Conservation (phyloP, 768 basidiomycete genomes). For the Rickenella mellea region DNA sequence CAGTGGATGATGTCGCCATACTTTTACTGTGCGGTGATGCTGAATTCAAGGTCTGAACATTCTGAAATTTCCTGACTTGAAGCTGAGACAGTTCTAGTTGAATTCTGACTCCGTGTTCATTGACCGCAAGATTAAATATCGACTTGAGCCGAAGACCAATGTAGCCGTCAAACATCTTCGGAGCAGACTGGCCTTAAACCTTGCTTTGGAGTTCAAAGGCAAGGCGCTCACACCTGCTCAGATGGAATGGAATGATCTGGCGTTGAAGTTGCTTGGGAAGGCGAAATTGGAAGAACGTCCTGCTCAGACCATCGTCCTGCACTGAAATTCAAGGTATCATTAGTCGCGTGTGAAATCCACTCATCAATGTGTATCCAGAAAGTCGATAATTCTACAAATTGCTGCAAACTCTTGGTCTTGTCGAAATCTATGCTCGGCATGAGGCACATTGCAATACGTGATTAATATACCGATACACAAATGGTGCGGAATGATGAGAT, state of each 20-base stretch:
- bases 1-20: conserved; percentile 76
- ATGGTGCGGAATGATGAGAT: too few relatives aligned
- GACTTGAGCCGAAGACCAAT: conserved; percentile 57
- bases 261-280: conserved; percentile 51
- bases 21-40: conserved; percentile 82
- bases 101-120: conserved; percentile 61
- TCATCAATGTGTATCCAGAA: too few relatives aligned
- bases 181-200: conserved; percentile 42
- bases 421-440: too few relatives aligned
- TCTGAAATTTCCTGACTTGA: not conserved
- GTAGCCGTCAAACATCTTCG: conserved; percentile 78
- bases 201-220: conserved; percentile 60
- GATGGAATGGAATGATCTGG: conserved; percentile 63
- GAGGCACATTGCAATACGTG: too few relatives aligned
- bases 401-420: too few relatives aligned
- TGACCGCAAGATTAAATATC: conserved; percentile 80
- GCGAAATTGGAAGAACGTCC: conserved; percentile 32
- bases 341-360: too few relatives aligned
- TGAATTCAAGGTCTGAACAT: conserved; percentile 66
- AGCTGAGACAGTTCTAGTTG: conserved; percentile 37
- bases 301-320: too few relatives aligned
- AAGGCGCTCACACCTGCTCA: conserved; percentile 52
- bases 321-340: too few relatives aligned
- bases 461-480: too few relatives aligned
- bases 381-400: too few relatives aligned